Conservation (phyloP, 169 alveolate species). For the Eimeria sp. region DNA sequence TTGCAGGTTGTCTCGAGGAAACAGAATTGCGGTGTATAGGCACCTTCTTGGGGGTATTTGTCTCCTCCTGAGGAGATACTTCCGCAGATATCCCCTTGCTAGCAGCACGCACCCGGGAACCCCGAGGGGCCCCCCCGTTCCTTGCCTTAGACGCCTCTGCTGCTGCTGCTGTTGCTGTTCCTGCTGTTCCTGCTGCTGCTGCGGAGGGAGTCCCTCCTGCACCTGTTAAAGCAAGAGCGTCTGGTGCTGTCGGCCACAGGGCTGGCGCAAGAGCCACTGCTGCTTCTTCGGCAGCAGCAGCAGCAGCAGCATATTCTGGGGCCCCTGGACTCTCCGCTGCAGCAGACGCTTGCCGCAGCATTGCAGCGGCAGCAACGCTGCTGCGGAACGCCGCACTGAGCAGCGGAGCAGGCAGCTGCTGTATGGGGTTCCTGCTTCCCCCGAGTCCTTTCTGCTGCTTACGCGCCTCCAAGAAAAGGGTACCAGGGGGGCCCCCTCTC, state of each 20-base stretch:
- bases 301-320: constrained; percentile 34
- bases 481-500: constrained; percentile 18
- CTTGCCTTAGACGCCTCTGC: not conserved
- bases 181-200: constrained; percentile 8
- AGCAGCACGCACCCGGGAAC: not conserved
- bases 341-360: constrained; percentile 9
- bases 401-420: constrained; percentile 40
- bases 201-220: constrained; percentile 19
- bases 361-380: constrained; percentile 49
- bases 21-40: not conserved
- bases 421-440: not conserved
- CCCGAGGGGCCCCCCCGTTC: not conserved
- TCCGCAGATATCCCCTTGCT: not conserved
- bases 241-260: not conserved
- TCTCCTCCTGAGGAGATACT: not conserved
- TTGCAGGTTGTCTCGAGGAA: not conserved
- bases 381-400: constrained; percentile 4
- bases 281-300: constrained; percentile 53
- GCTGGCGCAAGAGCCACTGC: constrained; percentile 31
- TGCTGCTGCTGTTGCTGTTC: constrained; percentile 18
- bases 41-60: not conserved
- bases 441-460: not conserved
- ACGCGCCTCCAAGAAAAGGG: not conserved
- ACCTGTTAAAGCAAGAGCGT: not conserved
- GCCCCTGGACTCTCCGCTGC: not conserved